Conservation (phyloP, 495 filamentous ascomycete species). For the Penicillium alfredii region DNA sequence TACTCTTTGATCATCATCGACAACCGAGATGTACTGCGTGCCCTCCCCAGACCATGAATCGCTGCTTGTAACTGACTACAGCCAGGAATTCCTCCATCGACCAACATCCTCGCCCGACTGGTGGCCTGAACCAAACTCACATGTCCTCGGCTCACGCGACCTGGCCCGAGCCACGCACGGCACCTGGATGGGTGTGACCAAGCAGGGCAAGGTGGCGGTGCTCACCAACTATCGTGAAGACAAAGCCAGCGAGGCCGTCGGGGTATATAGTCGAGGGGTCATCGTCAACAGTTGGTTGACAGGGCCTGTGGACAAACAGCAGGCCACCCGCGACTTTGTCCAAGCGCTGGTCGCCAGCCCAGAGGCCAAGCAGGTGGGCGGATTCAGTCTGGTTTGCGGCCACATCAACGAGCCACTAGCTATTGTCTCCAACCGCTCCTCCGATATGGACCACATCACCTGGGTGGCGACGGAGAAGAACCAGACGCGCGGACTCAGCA, state of each 20-base stretch:
- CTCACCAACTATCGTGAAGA: constrained; percentile 90
- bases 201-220: constrained; percentile 75
- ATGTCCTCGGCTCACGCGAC: constrained; percentile 65
- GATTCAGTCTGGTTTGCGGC: constrained; percentile 89
- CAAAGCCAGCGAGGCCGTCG: constrained; percentile 43
- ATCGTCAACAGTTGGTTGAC: constrained; percentile 89
- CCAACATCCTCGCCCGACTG: constrained; percentile 78
- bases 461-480: constrained; percentile 64
- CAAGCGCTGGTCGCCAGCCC: constrained; percentile 51
- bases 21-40: constrained; percentile 72
- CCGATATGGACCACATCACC: constrained; percentile 45
- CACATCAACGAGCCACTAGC: constrained; percentile 71
- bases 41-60: too few species aligned
- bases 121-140: constrained; percentile 61
- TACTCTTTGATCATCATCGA: constrained; percentile 87
- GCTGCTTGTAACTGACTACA: constrained; percentile 12
- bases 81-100: constrained; percentile 77
- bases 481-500: constrained; percentile 75
- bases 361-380: constrained; percentile 61
- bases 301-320: constrained; percentile 17
- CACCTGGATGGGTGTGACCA: constrained; percentile 92
- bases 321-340: constrained; percentile 59
- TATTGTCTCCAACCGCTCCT: constrained; percentile 83
- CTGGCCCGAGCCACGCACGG: constrained; percentile 62
- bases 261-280: constrained; percentile 65